Conservation (phyloP, 2,329 filamentous ascomycete genomes). For the Cryphonectria japonica region DNA sequence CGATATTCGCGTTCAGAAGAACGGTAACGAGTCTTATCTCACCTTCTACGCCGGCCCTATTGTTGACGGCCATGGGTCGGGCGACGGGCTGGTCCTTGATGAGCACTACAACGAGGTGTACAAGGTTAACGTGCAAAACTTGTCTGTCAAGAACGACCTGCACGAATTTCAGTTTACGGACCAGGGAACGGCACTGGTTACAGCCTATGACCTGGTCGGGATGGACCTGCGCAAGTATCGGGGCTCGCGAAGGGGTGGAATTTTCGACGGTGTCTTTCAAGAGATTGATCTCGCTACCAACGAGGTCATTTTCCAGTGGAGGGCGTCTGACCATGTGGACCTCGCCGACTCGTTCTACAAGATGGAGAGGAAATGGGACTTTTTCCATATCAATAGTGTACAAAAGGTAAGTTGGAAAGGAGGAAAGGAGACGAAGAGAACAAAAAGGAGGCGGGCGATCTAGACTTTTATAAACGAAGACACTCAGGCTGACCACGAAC, state of each 20-base stretch:
- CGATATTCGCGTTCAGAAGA: constrained; percentile 35
- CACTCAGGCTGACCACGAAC: neutral
- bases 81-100: constrained; percentile 19
- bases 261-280: constrained; percentile 42
- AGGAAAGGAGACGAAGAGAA: neutral
- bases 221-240: constrained; percentile 34
- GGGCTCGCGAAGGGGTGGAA: constrained; percentile 33
- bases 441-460: neutral
- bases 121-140: constrained; percentile 15
- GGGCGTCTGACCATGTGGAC: constrained; percentile 39
- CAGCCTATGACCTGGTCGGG: constrained; percentile 37
- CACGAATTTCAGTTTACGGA: constrained; percentile 47
- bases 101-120: constrained; percentile 24
- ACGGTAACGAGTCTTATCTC: constrained; percentile 27
- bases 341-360: constrained; percentile 27
- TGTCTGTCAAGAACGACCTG: constrained; percentile 20
- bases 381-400: constrained; percentile 60
- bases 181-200: constrained; percentile 45
- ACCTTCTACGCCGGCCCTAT: constrained; percentile 33
- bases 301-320: constrained; percentile 55
- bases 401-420: constrained; percentile 23
- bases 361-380: constrained; percentile 33
- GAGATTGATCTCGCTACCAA: constrained; percentile 55
- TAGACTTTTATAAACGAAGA: too few relatives aligned
- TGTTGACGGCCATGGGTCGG: constrained; percentile 27